Evolutionary conservation across 805 yeast genomes (phyloP).

Genomic region (Starmerella floris): DNA sequence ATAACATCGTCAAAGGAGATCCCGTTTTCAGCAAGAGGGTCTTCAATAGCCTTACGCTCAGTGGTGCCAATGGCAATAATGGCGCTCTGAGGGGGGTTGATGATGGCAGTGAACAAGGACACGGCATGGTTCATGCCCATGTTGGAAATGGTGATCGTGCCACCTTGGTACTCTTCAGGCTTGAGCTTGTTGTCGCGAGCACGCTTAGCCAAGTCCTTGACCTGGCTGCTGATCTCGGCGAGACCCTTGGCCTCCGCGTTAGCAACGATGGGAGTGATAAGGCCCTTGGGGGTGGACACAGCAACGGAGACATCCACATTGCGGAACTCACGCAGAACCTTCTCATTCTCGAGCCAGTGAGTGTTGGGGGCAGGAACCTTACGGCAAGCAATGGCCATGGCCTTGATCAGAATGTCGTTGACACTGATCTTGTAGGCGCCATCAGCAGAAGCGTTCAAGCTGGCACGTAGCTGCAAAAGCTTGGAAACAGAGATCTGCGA

Average conservation of each 20-base stretch:
- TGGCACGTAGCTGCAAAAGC: conserved; percentile 78
- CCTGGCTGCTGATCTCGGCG: conserved; percentile 61
- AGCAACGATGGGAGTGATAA: conserved; percentile 90
- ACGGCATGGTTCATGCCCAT: conserved; percentile 98
- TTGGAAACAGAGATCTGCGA: conserved; percentile 78
- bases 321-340: conserved; percentile 80
- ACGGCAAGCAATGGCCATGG: conserved; percentile 76
- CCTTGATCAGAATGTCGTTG: conserved; percentile 88
- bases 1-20: conserved; percentile 84
- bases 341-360: conserved; percentile 80
- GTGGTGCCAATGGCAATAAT: conserved; percentile 91
- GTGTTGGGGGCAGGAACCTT: conserved; percentile 91
- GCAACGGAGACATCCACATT: conserved; percentile 96
- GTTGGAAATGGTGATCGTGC: conserved; percentile 96
- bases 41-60: conserved; percentile 85
- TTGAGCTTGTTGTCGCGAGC: conserved; percentile 85
- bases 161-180: conserved; percentile 99
- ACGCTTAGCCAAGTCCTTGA: conserved; percentile 88
- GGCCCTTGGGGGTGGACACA: conserved; percentile 94
- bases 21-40: conserved; percentile 79
- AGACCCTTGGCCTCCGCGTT: conserved; percentile 82
- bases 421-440: conserved; percentile 85
- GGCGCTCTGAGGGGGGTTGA: conserved; percentile 94
- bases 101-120: conserved; percentile 81
- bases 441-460: conserved; percentile 72